A percentile compares a stretch with the other conserved stretches of the same genome.
Conservation (phyloP, 495 filamentous ascomycete genomes). For the Articulospora tetracladia region DNA sequence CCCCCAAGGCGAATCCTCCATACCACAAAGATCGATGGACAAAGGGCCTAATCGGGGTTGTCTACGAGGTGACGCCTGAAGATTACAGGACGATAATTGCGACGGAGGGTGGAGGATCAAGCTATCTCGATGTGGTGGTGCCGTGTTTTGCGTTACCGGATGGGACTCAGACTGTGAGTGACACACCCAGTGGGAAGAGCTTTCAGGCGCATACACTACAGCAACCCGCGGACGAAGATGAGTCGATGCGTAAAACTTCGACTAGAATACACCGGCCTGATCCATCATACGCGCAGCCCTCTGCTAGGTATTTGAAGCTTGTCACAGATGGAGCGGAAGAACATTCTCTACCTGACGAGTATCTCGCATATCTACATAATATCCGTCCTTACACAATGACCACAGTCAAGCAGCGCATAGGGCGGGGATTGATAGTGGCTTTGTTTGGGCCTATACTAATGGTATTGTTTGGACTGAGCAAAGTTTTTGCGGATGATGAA, state of each 20-base stretch:
- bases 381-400: conserved; percentile 70
- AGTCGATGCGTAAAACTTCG: background rate
- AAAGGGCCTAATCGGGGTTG: conserved; percentile 83
- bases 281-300: conserved; percentile 72
- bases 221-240: background rate
- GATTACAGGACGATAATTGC: conserved; percentile 87
- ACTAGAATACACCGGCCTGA: conserved; percentile 47
- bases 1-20: conserved; percentile 19
- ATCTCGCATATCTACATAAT: conserved; percentile 60
- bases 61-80: conserved; percentile 80
- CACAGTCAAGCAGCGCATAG: conserved; percentile 59
- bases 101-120: conserved; percentile 80
- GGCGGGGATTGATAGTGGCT: conserved; percentile 53
- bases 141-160: conserved; percentile 64
- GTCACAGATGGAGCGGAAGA: conserved; percentile 74
- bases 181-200: conserved; percentile 1
- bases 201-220: conserved; percentile 46
- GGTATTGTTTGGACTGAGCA: conserved; percentile 41
- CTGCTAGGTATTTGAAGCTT: conserved; percentile 74
- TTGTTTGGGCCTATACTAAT: conserved; percentile 59
- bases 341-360: conserved; percentile 70
- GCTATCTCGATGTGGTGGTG: conserved; percentile 80
- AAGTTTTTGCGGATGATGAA: conserved; percentile 52
- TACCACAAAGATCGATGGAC: conserved; percentile 57
- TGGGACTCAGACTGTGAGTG: conserved; percentile 11